Percentiles rank a stretch among this genome's conserved stretches.
Evolutionary conservation across 139 green algal species (phyloP).

Genomic region (Astrephomene gubernaculifera): DNA sequence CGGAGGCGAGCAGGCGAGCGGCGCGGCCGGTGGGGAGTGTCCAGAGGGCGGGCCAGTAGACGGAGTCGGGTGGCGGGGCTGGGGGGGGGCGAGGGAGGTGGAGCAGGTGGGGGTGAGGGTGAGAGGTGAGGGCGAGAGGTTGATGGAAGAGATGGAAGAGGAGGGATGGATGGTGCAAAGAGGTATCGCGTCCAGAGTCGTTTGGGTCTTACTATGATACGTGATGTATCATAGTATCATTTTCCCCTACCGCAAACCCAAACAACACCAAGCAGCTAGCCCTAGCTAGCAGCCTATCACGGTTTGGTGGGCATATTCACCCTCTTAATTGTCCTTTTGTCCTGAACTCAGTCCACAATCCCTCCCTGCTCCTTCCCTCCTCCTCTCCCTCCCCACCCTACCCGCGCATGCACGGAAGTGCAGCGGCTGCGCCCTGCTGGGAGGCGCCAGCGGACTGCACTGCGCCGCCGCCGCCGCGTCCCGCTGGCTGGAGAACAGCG

Average conservation of each 20-base stretch:
- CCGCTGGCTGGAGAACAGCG: conserved; percentile 23
- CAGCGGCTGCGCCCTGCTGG: conserved; percentile 22
- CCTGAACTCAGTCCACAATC: no score
- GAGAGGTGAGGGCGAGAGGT: neutral
- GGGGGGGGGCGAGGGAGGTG: neutral
- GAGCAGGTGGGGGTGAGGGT: conserved; percentile 11
- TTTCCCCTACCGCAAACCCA: no score
- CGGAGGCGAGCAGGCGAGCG: conserved; percentile 12
- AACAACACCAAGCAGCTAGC: no score
- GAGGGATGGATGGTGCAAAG: no score
- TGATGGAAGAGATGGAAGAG: neutral
- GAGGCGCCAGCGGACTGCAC: conserved; percentile 23
- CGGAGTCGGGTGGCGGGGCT: conserved; percentile 17
- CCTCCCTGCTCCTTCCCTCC: no score
- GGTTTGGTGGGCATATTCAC: no score
- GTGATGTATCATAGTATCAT: no score
- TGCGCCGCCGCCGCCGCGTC: conserved; percentile 39
- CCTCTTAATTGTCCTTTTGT: no score
- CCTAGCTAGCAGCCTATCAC: no score
- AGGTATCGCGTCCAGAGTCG: no score
- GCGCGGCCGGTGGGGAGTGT: conserved; percentile 26
- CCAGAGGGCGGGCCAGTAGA: conserved; percentile 32
- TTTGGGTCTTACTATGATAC: no score
- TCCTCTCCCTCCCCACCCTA: no score
- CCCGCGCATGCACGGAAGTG: conserved; percentile 41